phyloP scores from a whole-genome alignment of 2,329 filamentous ascomycete species.

The Colletotrichum graminicola region DNA sequence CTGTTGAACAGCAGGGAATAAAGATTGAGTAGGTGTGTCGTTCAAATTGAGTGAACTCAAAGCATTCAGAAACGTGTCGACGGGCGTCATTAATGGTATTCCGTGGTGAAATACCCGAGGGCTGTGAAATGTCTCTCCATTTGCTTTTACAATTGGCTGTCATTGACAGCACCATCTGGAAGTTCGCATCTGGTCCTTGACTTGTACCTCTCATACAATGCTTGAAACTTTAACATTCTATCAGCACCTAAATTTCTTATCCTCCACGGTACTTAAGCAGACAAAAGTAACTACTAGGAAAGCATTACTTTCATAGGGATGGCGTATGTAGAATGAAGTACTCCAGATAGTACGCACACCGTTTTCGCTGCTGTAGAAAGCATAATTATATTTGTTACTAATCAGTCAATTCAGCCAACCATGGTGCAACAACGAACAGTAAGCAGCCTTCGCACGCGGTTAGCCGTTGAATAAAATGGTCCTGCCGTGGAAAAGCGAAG shows the following conservation, averaged over 20 bases:
- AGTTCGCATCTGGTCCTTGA: not conserved
- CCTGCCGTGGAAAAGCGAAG: no score
- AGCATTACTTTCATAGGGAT: not conserved
- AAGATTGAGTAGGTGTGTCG: not conserved
- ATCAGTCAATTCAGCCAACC: not conserved
- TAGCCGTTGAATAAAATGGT: not conserved
- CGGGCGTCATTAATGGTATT: slow-evolving; percentile 59
- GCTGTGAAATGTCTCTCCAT: not conserved
- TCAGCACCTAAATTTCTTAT: not conserved
- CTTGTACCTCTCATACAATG: not conserved
- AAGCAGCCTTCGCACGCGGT: not conserved
- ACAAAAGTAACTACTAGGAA: fast-evolving
- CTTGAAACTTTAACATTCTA: not conserved
- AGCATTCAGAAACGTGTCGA: slow-evolving; percentile 60
- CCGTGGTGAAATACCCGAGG: slow-evolving; percentile 62
- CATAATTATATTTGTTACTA: not conserved
- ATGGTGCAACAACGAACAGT: fast-evolving
- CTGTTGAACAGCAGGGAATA: not conserved
- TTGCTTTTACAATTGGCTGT: not conserved
- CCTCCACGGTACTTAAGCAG: no score
- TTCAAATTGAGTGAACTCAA: slow-evolving; percentile 61
- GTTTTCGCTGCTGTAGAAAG: not conserved
- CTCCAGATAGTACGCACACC: not conserved
- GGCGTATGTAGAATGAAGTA: not conserved
- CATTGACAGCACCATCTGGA: not conserved